Evolutionary conservation across 2,329 filamentous ascomycete species (phyloP), one percentile per base, ranked within the genome.

Genomic region (Fusarium robinianum): DNA sequence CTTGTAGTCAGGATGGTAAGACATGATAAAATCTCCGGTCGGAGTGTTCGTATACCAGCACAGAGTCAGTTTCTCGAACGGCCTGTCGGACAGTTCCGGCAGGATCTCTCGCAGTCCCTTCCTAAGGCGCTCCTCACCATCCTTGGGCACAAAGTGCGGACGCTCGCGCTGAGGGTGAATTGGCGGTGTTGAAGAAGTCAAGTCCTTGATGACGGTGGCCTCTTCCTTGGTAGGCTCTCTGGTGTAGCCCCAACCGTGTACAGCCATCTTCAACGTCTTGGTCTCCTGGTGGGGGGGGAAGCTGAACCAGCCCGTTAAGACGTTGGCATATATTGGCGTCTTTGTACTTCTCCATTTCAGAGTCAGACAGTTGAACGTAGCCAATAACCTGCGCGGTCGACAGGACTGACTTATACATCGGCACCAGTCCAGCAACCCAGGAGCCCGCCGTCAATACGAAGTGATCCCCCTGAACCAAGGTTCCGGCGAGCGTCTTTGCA

Each of bases 1-100:
- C 29, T 47, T 47, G 5, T 51, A 56, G n/a, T 57, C 53, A 0
- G 53, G 53, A 4, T 57, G 53, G 17, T 53, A 56, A 7, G 56
- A 52, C 49, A 57, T 56, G n/a, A 57, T 56, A n/a, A 57, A 57
- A 29, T 57, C 53, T 8, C 53, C 49, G 1, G 49, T 53, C 5
- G 53, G 53, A 6, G 53, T 56, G 34, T 57, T 53, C 1, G 53
- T 56, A 8, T 57, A 57, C 53, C 53, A 57, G 5, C 53, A 57
- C 1, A 58, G 21, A 2, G 46, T 49, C 5, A 41, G 27, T 5
- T 43, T 44, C 0, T 46, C 30, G 3, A 58, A 18, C 0, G 43
- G 14, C 1, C 54, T 30, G 24, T 53, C 45, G 8, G 49, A 54
- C 3, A 58, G 33, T 35, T 58, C 54, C 0, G 55, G 54, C 3